Evolutionary conservation across 371 early-diverging fungal species (phyloP).

Genomic region (Chytridium lagenaria): DNA sequence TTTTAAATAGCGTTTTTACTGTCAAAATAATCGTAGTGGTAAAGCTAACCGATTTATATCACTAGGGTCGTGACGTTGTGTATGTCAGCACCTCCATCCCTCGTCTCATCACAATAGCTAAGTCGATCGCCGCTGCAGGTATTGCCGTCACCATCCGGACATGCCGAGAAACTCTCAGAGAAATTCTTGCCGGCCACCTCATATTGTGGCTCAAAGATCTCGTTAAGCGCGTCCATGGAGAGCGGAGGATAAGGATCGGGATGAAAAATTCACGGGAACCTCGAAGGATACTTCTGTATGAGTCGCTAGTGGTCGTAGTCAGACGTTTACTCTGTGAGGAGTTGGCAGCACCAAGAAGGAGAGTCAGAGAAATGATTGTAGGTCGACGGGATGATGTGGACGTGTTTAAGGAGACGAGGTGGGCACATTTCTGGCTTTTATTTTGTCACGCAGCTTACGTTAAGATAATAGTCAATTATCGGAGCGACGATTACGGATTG

Average conservation of each 20-base stretch:
- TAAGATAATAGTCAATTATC: not conserved
- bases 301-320: slow-evolving; percentile 56
- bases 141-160: slow-evolving; percentile 69
- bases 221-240: slow-evolving; percentile 46
- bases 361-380: slow-evolving; percentile 26
- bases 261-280: not conserved
- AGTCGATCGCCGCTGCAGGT: slow-evolving; percentile 58
- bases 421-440: not conserved
- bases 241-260: slow-evolving; percentile 16
- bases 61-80: slow-evolving; percentile 81
- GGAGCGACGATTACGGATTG: slow-evolving; percentile 50
- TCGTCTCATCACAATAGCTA: slow-evolving; percentile 73
- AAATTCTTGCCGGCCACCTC: slow-evolving; percentile 74
- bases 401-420: not conserved
- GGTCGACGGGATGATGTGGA: slow-evolving; percentile 41
- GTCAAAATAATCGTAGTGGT: too few relatives aligned
- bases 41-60: too few relatives aligned
- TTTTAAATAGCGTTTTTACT: too few relatives aligned
- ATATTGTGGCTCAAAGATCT: slow-evolving; percentile 81
- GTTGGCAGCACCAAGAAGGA: slow-evolving; percentile 50
- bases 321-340: slow-evolving; percentile 73
- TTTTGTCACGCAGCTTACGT: not conserved
- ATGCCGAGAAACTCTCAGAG: slow-evolving; percentile 74
- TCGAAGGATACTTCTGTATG: slow-evolving; percentile 29
- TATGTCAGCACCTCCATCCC: slow-evolving; percentile 69